Percentiles rank a stretch among this genome's conserved stretches.
Evolutionary conservation across 352 stramenopile species (phyloP).

Genomic region (Blastocystis sp.): DNA sequence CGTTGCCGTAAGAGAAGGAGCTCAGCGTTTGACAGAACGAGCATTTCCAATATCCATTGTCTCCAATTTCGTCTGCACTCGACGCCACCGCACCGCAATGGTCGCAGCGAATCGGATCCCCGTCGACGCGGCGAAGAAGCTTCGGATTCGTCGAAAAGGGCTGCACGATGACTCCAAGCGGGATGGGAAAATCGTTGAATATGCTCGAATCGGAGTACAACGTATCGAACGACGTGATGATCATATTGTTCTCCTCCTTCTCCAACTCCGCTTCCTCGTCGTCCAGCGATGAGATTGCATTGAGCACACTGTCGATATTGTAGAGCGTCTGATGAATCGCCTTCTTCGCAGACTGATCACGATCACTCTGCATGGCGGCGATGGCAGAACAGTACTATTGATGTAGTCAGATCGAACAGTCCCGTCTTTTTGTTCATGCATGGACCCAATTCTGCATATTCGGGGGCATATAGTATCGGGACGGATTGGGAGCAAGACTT

Average conservation of each 20-base stretch:
- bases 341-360: not conserved
- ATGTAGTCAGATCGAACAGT: no score
- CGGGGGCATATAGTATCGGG: no score
- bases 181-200: constrained; percentile 19
- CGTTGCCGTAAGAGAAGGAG: not conserved
- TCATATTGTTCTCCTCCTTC: not conserved
- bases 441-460: no score
- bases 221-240: constrained; percentile 3
- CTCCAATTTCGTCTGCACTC: not conserved
- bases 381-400: not conserved
- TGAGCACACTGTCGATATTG: constrained; percentile 18
- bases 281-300: constrained; percentile 19
- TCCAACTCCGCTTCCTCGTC: constrained; percentile 19
- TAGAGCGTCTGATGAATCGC: not conserved
- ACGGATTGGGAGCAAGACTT: no score
- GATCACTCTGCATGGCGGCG: not conserved
- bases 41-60: constrained; percentile 16
- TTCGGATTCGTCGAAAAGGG: not conserved
- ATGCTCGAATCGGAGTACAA: constrained; percentile 24
- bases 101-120: constrained; percentile 1
- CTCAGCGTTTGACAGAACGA: not conserved
- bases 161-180: constrained; percentile 3
- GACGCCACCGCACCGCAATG: constrained; percentile 1
- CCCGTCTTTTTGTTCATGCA: no score
- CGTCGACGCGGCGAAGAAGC: not conserved